Evolutionary conservation across 495 filamentous ascomycete genomes (phyloP).

Genomic region (Penicillium daleae): DNA sequence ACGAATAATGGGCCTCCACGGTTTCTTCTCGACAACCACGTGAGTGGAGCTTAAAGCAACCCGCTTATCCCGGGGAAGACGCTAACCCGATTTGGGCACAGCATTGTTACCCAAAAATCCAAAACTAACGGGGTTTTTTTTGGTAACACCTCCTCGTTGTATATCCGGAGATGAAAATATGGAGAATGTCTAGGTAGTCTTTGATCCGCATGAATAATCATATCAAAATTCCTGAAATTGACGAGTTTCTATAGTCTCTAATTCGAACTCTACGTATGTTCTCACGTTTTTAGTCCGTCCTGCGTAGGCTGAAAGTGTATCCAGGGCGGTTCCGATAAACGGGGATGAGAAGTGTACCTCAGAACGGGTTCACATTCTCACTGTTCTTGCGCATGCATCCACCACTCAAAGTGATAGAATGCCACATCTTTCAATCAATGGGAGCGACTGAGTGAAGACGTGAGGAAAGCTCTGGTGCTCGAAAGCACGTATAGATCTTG

Average conservation of each 20-base stretch:
- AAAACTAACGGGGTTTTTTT: too few species aligned
- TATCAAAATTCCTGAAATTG: not conserved
- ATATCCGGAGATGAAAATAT: too few species aligned
- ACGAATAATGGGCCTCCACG: not conserved
- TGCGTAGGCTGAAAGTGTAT: constrained; percentile 48
- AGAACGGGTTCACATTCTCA: constrained; percentile 42
- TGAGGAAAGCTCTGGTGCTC: constrained; percentile 44
- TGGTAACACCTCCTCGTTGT: too few species aligned
- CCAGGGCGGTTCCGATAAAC: constrained; percentile 54
- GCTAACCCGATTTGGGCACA: not conserved
- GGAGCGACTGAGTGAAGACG: constrained; percentile 36
- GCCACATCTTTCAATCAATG: constrained; percentile 33
- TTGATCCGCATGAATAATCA: not conserved
- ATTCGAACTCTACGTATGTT: too few species aligned
- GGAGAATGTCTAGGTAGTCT: too few species aligned
- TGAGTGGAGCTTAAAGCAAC: constrained; percentile 8
- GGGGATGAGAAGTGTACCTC: constrained; percentile 48
- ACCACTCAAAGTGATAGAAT: constrained; percentile 21
- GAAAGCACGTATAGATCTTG: constrained; percentile 44
- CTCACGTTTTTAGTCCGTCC: constrained; percentile 58
- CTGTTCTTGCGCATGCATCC: constrained; percentile 49
- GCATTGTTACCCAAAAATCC: too few species aligned
- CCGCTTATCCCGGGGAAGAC: constrained; percentile 8
- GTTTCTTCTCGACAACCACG: constrained; percentile 13
- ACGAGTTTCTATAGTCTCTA: not conserved